phyloP scores from a whole-genome alignment of 1,284 basidiomycete species.

The Anthracocystis panici-leucophaei region DNA sequence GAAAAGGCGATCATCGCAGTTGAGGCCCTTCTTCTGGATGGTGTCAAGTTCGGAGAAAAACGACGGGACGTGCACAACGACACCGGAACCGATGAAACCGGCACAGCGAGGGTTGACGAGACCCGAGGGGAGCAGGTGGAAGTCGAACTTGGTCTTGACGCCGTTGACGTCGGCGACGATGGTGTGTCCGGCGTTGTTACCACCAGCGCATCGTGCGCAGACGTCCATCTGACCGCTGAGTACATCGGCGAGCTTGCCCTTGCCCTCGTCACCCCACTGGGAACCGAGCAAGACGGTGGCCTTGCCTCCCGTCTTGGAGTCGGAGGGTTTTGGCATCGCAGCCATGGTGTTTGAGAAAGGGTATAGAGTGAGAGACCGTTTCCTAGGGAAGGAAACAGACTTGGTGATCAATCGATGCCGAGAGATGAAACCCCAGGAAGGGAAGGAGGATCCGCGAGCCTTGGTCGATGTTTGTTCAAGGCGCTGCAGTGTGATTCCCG shows the following conservation, averaged over 20 bases:
- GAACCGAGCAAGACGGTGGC: conserved; percentile 67
- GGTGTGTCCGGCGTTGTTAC: conserved; percentile 98
- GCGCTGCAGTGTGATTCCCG: neutral
- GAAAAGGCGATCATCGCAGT: conserved; percentile 86
- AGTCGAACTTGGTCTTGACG: conserved; percentile 87
- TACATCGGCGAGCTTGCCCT: conserved; percentile 69
- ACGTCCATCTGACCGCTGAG: conserved; percentile 81
- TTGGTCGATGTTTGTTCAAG: conserved; percentile 9
- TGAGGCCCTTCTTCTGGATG: conserved; percentile 81
- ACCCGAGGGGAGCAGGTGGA: conserved; percentile 93
- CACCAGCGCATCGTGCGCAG: conserved; percentile 95
- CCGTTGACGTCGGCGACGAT: conserved; percentile 86
- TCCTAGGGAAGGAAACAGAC: conserved; percentile 34
- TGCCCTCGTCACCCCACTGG: conserved; percentile 70
- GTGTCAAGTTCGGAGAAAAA: conserved; percentile 94
- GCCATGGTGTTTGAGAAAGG: conserved; percentile 51
- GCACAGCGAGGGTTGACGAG: conserved; percentile 88
- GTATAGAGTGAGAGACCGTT: conserved; percentile 14
- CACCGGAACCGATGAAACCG: conserved; percentile 91
- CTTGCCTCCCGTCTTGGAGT: conserved; percentile 60
- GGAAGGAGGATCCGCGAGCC: conserved; percentile 15
- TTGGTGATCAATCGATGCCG: conserved; percentile 60
- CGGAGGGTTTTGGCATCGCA: conserved; percentile 65
- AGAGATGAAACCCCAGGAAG: conserved; percentile 51
- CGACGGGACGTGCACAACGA: conserved; percentile 93